Conservation (phyloP, 257 asterid species). For the Solanum pennellii region DNA sequence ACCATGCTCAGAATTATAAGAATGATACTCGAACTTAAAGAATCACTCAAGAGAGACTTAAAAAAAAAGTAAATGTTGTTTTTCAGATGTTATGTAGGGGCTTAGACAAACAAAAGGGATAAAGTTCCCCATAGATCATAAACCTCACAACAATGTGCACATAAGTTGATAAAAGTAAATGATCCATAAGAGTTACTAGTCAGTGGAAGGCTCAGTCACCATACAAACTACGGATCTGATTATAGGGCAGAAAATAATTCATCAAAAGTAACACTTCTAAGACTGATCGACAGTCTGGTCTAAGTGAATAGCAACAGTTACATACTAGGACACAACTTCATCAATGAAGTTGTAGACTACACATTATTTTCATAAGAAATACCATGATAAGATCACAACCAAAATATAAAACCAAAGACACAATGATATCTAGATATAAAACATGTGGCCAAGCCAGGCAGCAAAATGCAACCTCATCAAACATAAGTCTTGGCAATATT, state of each 20-base stretch:
- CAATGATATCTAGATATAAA: neutral
- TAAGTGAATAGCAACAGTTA: neutral
- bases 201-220: neutral
- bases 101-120: neutral
- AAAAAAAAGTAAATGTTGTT: neutral
- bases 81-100: neutral
- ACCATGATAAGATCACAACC: neutral
- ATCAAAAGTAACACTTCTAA: neutral
- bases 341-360: neutral
- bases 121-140: neutral
- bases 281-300: neutral
- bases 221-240: neutral
- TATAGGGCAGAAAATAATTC: neutral
- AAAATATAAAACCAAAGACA: neutral
- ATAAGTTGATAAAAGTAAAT: neutral
- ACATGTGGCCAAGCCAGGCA: neutral
- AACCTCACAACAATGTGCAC: neutral
- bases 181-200: neutral
- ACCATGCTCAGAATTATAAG: neutral
- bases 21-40: neutral
- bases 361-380: neutral
- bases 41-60: neutral
- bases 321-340: neutral
- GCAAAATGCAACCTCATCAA: neutral
- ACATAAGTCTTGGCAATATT: neutral